These are phyloP conservation scores for Fermentozyma sake DNA, from an alignment of 1,139 yeast genomes.

Conservation along the genomic window DNA sequence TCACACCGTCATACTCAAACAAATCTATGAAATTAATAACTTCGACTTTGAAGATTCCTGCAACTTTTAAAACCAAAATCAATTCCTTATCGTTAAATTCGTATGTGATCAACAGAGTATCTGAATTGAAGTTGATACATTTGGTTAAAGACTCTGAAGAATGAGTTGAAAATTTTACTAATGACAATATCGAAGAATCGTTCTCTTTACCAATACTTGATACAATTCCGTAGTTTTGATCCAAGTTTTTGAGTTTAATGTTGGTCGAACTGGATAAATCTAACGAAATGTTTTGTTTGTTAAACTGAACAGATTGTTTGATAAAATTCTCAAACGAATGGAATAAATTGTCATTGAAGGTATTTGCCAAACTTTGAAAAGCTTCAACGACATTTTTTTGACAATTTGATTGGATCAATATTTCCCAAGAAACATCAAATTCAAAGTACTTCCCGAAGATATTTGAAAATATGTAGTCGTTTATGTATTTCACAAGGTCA, in stretches of 20 bases:
- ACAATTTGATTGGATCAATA: conserved; percentile 7
- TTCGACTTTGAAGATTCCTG: background rate
- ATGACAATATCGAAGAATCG: background rate
- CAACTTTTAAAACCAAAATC: conserved; percentile 9
- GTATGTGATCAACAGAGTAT: conserved; percentile 10
- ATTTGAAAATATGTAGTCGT: conserved; percentile 22
- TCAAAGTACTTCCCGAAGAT: conserved; percentile 21
- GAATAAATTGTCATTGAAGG: conserved; percentile 9
- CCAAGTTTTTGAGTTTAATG: conserved; percentile 4
- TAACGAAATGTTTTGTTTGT: conserved; percentile 2
- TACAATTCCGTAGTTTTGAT: conserved; percentile 3
- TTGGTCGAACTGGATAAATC: conserved; percentile 1
- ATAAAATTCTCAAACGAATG: conserved; percentile 12
- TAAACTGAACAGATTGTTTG: conserved; percentile 8
- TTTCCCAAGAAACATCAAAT: conserved; percentile 16
- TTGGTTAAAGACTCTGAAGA: background rate
- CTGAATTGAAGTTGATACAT: no score
- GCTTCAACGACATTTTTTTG: conserved; percentile 6
- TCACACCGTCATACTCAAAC: no score
- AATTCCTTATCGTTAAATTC: conserved; percentile 8
- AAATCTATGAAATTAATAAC: background rate
- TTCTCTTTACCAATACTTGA: conserved; percentile 8
- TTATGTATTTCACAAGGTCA: conserved; percentile 25
- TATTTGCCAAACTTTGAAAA: conserved; percentile 8
- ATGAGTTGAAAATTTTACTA: conserved; percentile 3